Evolutionary conservation across 805 yeast species (phyloP).

Genomic region (Myxozyma lipomycoides): DNA sequence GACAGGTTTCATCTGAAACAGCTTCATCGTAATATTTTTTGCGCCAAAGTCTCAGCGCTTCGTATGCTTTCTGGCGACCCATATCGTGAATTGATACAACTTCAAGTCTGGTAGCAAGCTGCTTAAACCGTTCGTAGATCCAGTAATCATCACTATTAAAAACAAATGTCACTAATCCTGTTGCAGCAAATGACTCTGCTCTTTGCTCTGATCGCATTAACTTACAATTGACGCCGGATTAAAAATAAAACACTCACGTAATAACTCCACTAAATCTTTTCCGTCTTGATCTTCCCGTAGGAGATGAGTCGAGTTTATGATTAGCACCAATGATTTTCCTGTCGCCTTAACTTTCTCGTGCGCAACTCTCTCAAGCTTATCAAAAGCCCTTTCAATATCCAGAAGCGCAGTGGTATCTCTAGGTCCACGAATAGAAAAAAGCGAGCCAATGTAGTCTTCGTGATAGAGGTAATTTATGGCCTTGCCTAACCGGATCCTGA

Average conservation of each 20-base stretch:
- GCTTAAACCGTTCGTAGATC: conserved; percentile 73
- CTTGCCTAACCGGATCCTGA: conserved; percentile 68
- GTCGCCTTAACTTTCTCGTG: conserved; percentile 39
- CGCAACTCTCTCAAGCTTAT: conserved; percentile 70
- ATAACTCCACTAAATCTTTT: conserved; percentile 59
- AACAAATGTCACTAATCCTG: conserved; percentile 64
- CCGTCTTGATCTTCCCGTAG: conserved; percentile 76
- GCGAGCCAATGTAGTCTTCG: conserved; percentile 79
- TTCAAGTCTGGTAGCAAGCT: conserved; percentile 68
- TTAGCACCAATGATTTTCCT: conserved; percentile 58
- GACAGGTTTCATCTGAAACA: conserved; percentile 44
- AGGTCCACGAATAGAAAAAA: conserved; percentile 78
- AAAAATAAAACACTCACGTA: conserved; percentile 39
- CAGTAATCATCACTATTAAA: conserved; percentile 84
- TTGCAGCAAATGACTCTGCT: conserved; percentile 72
- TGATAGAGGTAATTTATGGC: conserved; percentile 69
- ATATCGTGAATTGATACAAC: conserved; percentile 63
- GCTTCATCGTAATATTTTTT: conserved; percentile 41
- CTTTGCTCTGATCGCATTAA: conserved; percentile 50
- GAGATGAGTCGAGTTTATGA: conserved; percentile 71
- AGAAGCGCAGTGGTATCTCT: conserved; percentile 77
- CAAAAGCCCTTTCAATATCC: conserved; percentile 79
- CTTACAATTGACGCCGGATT: too few species aligned
- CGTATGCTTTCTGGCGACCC: conserved; percentile 50
- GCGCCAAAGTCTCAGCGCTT: conserved; percentile 47